Evolutionary conservation across 495 filamentous ascomycete genomes (phyloP).

Genomic region (Penicillium simplicissimum): DNA sequence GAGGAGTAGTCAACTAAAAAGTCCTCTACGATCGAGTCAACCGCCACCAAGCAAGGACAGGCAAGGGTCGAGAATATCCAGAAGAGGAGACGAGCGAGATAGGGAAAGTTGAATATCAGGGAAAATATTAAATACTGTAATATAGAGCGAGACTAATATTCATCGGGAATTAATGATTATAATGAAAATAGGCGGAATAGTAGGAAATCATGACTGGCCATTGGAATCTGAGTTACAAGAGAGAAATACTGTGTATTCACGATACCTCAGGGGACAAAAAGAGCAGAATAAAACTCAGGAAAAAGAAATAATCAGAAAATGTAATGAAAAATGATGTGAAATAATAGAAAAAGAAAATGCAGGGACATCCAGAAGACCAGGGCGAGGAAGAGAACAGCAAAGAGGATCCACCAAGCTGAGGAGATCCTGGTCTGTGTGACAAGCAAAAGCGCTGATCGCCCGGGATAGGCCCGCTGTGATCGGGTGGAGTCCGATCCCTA

Average conservation of each 20-base stretch:
- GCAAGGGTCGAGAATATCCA: background rate
- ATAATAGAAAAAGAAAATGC: constrained; percentile 17
- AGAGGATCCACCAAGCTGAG: constrained; percentile 29
- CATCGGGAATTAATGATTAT: background rate
- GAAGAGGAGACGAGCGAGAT: background rate
- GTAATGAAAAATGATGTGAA: background rate
- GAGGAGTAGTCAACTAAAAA: background rate
- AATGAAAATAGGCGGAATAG: background rate
- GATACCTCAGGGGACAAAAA: too few relatives aligned
- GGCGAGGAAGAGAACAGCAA: constrained; percentile 4
- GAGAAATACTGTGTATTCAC: background rate
- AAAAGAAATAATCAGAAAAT: constrained; percentile 11
- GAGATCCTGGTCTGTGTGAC: constrained; percentile 37
- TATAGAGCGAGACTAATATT: background rate
- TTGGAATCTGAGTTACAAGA: background rate
- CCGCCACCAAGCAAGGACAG: constrained; percentile 35
- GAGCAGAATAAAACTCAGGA: background rate
- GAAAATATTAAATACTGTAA: background rate
- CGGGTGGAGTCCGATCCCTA: constrained; percentile 20
- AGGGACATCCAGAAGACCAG: constrained; percentile 13
- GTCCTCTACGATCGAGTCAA: constrained; percentile 26
- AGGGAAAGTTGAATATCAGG: background rate
- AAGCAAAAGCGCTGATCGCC: constrained; percentile 30
- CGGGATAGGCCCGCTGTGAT: constrained; percentile 27
- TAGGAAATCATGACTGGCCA: background rate